phyloP scores from a whole-genome alignment of 2,329 filamentous ascomycete species.

The Aspergillus hiratsukae region DNA sequence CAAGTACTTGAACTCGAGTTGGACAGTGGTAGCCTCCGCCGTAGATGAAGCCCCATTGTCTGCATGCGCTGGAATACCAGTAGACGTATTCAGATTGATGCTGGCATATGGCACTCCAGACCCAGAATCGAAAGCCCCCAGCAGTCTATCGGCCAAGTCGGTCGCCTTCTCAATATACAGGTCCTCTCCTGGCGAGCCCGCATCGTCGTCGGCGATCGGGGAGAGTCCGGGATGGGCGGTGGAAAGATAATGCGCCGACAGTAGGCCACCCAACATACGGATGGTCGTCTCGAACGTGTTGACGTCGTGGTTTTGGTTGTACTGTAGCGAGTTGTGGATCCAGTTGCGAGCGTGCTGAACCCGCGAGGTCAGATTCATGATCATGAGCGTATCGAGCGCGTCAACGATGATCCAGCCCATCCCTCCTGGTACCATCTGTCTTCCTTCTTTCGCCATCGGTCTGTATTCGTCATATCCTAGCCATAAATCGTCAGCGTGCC shows the following conservation, averaged over 20 bases:
- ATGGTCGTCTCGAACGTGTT: slow-evolving; percentile 98
- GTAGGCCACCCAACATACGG: slow-evolving; percentile 87
- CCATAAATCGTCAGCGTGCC: slow-evolving; percentile 20
- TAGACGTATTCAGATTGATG: slow-evolving; percentile 73
- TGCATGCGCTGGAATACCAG: slow-evolving; percentile 74
- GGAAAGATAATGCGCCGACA: slow-evolving; percentile 93
- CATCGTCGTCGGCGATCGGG: slow-evolving; percentile 65
- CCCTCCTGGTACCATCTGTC: slow-evolving; percentile 80
- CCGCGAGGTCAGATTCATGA: slow-evolving; percentile 92
- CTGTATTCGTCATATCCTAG: slow-evolving; percentile 68
- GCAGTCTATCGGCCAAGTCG: slow-evolving; percentile 80
- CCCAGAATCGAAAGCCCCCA: slow-evolving; percentile 80
- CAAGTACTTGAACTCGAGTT: slow-evolving; percentile 96
- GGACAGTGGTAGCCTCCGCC: slow-evolving; percentile 84
- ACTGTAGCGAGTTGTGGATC: slow-evolving; percentile 75
- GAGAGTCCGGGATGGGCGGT: slow-evolving; percentile 76
- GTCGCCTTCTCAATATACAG: slow-evolving; percentile 94
- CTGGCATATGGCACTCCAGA: slow-evolving; percentile 89
- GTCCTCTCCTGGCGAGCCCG: slow-evolving; percentile 73
- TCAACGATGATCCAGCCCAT: slow-evolving; percentile 99
- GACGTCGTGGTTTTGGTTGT: slow-evolving; percentile 90
- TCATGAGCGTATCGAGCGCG: slow-evolving; percentile 89
- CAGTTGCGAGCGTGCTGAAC: slow-evolving; percentile 82
- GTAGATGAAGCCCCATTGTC: slow-evolving; percentile 88
- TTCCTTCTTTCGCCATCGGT: slow-evolving; percentile 72